Evolutionary conservation across 2,329 filamentous ascomycete species (phyloP).

Genomic region (Leptographium lundbergii): DNA sequence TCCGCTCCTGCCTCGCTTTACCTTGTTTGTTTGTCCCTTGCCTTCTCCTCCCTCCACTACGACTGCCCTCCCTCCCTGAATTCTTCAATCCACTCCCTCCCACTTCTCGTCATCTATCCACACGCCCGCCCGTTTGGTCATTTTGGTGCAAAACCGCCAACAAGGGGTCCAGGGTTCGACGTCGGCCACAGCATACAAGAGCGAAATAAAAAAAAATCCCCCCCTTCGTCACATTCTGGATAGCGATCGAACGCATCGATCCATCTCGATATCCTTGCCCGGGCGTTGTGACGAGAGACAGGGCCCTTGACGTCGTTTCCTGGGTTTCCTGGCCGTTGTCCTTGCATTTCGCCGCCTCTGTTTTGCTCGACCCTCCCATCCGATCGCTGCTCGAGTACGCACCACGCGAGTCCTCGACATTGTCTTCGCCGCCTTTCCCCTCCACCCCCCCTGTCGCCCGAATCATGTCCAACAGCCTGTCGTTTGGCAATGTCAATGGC

Average conservation of each 20-base stretch:
- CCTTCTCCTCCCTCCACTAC: conserved; percentile 10
- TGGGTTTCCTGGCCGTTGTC: not conserved
- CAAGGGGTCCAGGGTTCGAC: conserved; percentile 4
- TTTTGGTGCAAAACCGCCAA: conserved; percentile 3
- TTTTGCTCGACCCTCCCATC: not conserved
- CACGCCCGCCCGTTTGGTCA: conserved; percentile 9
- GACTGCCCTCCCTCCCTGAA: conserved; percentile 9
- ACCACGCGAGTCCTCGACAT: not conserved
- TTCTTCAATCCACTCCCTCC: conserved; percentile 12
- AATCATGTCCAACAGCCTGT: conserved; percentile 34
- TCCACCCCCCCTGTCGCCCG: not conserved
- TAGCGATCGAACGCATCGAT: not conserved
- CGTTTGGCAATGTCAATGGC: conserved; percentile 31
- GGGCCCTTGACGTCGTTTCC: not conserved
- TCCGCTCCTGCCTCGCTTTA: conserved; percentile 4
- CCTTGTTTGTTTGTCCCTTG: conserved; percentile 4
- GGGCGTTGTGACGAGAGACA: not conserved
- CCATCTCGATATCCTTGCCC: not conserved
- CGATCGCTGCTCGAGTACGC: not conserved
- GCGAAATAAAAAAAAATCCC: not conserved
- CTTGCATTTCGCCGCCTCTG: not conserved
- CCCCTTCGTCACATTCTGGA: not conserved
- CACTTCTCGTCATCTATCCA: conserved; percentile 13
- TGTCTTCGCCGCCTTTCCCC: not conserved
- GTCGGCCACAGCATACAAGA: not conserved